Percentiles rank a stretch among this genome's conserved stretches.
These are phyloP conservation scores for Linderina pennispora DNA, from an alignment of 192 early-diverging fungal genomes.

Conservation along the genomic window DNA sequence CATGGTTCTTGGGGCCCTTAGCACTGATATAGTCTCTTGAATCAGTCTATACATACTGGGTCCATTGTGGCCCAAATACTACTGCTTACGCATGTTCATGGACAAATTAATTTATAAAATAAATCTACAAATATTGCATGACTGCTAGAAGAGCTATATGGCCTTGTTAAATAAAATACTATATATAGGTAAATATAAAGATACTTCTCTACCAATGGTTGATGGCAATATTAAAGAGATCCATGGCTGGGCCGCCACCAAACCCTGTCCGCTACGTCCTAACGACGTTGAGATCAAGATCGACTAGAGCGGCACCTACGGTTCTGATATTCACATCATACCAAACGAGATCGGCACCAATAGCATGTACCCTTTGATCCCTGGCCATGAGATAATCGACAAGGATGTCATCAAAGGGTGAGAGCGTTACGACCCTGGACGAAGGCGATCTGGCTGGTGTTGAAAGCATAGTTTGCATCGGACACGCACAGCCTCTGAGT, in stretches of 20 bases:
- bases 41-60: no score
- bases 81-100: no score
- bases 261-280: constrained; percentile 50
- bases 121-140: no score
- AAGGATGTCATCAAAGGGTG: constrained; percentile 53
- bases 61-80: no score
- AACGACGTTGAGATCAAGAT: constrained; percentile 73
- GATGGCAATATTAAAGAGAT: constrained; percentile 40
- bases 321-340: constrained; percentile 67
- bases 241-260: constrained; percentile 38
- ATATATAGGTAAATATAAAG: no score
- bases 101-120: no score
- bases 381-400: constrained; percentile 69
- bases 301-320: constrained; percentile 69
- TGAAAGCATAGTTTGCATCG: constrained; percentile 55
- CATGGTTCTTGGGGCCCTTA: no score
- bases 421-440: constrained; percentile 45
- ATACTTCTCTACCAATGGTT: constrained; percentile 27
- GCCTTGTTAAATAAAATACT: no score
- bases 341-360: constrained; percentile 54
- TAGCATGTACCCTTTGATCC: constrained; percentile 44
- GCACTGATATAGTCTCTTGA: no score
- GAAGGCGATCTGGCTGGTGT: constrained; percentile 62
- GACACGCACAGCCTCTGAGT: constrained; percentile 57
- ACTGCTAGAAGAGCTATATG: no score